Conservation (phyloP, 2,329 filamentous ascomycete species). For the Fusarium sp. region DNA sequence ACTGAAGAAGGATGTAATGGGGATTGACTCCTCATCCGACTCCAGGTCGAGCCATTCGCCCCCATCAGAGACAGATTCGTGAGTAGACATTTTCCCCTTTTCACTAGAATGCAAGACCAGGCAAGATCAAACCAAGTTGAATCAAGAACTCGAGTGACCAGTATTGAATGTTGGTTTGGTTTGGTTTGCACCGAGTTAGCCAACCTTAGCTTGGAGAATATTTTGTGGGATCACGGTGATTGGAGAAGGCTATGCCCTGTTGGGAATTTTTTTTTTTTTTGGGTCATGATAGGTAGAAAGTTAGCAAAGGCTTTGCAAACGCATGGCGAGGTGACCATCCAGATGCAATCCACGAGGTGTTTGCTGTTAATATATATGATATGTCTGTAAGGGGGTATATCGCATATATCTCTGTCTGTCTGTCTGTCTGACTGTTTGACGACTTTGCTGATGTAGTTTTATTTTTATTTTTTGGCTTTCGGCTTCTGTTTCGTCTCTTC, state of each 20-base stretch:
- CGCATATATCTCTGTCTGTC: conserved; percentile 7
- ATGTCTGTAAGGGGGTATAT: conserved; percentile 46
- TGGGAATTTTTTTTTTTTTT: conserved; percentile 36
- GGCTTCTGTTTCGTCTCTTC: conserved; percentile 2
- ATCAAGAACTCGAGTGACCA: conserved; percentile 5
- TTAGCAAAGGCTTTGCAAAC: not conserved
- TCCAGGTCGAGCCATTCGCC: conserved; percentile 67
- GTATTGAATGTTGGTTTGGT: not conserved
- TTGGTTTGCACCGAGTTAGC: not conserved
- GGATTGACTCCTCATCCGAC: conserved; percentile 69
- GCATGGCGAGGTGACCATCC: not conserved
- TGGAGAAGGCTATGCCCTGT: conserved; percentile 51
- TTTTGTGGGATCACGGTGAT: conserved; percentile 48
- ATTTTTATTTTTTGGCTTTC: not conserved
- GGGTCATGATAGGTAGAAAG: conserved; percentile 21
- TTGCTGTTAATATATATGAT: conserved; percentile 44
- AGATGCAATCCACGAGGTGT: conserved; percentile 46
- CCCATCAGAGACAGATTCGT: conserved; percentile 52
- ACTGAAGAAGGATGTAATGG: conserved; percentile 75
- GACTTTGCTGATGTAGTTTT: not conserved
- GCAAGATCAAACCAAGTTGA: conserved; percentile 48
- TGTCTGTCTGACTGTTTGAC: not conserved
- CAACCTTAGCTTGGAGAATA: conserved; percentile 15
- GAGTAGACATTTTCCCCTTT: conserved; percentile 40
- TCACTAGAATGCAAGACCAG: conserved; percentile 7